Evolutionary conservation across 2,329 filamentous ascomycete species (phyloP).

Genomic region (Claviceps maximensis): DNA sequence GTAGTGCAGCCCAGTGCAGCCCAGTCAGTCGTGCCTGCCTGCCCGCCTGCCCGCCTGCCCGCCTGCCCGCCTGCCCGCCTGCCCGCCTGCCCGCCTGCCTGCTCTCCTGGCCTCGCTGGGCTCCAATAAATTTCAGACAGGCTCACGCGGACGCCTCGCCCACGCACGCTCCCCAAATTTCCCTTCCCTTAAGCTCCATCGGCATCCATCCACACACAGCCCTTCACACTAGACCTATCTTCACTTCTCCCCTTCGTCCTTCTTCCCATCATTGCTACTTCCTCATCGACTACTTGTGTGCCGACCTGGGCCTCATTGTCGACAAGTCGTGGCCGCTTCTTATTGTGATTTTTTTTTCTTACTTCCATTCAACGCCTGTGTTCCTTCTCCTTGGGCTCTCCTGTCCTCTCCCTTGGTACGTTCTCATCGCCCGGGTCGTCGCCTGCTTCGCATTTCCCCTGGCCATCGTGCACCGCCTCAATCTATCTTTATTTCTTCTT

Average conservation of each 20-base stretch:
- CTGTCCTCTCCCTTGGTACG: slow-evolving; percentile 12
- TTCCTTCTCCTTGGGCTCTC: slow-evolving; percentile 8
- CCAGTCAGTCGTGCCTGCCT: slow-evolving; percentile 7
- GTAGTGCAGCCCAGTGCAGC: neutral
- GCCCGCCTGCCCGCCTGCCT: slow-evolving; percentile 12
- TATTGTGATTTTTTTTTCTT: slow-evolving; percentile 15
- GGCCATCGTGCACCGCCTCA: neutral
- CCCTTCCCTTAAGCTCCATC: slow-evolving; percentile 13
- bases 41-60: no score
- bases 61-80: slow-evolving; percentile 5
- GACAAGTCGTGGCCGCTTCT: slow-evolving; percentile 12
- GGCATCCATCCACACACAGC: slow-evolving; percentile 6
- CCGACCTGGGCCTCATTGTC: slow-evolving; percentile 7
- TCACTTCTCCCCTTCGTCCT: slow-evolving; percentile 11
- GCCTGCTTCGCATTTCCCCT: slow-evolving; percentile 1
- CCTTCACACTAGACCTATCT: slow-evolving; percentile 6
- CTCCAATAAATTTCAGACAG: slow-evolving; percentile 5
- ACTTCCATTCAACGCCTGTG: slow-evolving; percentile 21
- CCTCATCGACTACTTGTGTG: slow-evolving; percentile 13
- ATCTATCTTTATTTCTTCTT: neutral
- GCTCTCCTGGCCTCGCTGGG: slow-evolving; percentile 12
- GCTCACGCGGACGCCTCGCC: slow-evolving; percentile 6
- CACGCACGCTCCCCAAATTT: slow-evolving; percentile 11
- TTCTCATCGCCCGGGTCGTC: neutral
- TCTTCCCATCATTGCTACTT: slow-evolving; percentile 25